These are phyloP conservation scores for Penicillium sp. DNA, from an alignment of 2,329 filamentous ascomycete genomes.

Conservation along the genomic window DNA sequence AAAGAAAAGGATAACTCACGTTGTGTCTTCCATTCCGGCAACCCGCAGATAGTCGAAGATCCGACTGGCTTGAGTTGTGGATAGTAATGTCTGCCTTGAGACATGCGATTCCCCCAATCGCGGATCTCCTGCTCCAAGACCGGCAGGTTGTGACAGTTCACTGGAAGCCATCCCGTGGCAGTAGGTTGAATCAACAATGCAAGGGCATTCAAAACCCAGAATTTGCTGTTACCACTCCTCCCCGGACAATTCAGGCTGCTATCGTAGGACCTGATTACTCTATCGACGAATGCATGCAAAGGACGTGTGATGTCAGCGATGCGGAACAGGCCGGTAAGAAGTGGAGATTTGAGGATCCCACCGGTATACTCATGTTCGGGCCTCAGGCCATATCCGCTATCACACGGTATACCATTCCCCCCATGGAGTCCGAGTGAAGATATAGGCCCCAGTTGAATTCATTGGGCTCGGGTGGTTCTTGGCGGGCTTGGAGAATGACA, in stretches of 20 bases:
- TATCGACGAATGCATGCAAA: conserved; percentile 14
- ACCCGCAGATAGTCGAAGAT: conserved; percentile 4
- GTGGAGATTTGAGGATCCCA: conserved; percentile 21
- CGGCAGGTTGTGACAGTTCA: conserved; percentile 13
- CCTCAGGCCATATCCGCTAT: conserved; percentile 21
- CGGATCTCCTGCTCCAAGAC: conserved; percentile 21
- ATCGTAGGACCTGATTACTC: conserved; percentile 21
- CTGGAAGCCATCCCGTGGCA: neutral
- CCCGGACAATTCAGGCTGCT: conserved; percentile 16
- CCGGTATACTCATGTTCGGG: conserved; percentile 18
- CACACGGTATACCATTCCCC: conserved; percentile 27
- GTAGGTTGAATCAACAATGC: conserved; percentile 11
- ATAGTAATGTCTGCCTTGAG: conserved; percentile 13
- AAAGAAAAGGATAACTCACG: neutral
- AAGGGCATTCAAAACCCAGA: conserved; percentile 23
- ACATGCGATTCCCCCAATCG: conserved; percentile 24
- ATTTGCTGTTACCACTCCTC: conserved; percentile 17
- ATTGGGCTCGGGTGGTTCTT: conserved; percentile 25
- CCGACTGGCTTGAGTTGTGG: conserved; percentile 21
- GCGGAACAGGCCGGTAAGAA: conserved; percentile 25
- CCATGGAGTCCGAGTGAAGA: conserved; percentile 15
- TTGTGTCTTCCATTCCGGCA: conserved; percentile 3
- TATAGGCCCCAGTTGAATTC: conserved; percentile 36
- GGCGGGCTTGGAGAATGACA: conserved; percentile 27
- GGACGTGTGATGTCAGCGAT: conserved; percentile 20